phyloP scores from a whole-genome alignment of 768 basidiomycete species.

The Amanita polypyramis region DNA sequence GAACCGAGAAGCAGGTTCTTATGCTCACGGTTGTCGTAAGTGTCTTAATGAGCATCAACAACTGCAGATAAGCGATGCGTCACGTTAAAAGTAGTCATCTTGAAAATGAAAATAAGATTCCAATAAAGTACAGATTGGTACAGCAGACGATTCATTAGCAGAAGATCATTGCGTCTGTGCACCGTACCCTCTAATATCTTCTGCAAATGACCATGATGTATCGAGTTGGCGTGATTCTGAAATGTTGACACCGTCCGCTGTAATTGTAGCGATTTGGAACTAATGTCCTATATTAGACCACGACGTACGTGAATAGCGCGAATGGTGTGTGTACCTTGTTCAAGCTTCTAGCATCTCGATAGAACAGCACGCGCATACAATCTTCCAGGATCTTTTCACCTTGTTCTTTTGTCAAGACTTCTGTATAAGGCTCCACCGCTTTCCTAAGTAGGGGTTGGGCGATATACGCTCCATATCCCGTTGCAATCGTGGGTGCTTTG shows the following conservation, averaged over 20 bases:
- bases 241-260: conserved; percentile 62
- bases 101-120: too few species aligned
- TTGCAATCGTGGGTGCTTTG: conserved; percentile 84
- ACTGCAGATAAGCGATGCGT: too few species aligned
- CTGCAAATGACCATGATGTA: conserved; percentile 89
- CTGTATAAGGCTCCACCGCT: conserved; percentile 77
- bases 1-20: too few species aligned
- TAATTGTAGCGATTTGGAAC: conserved; percentile 95
- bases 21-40: too few species aligned
- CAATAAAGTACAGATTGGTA: conserved; percentile 6
- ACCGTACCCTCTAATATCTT: conserved; percentile 85
- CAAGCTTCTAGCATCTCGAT: conserved; percentile 90
- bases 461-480: conserved; percentile 89
- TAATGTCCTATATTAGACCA: conserved; percentile 27
- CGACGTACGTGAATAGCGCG: neutral
- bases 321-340: conserved; percentile 61
- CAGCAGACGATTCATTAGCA: neutral
- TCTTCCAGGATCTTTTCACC: conserved; percentile 72
- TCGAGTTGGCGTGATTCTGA: conserved; percentile 67
- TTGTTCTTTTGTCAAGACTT: conserved; percentile 65
- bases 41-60: too few species aligned
- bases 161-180: conserved; percentile 65
- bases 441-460: conserved; percentile 88
- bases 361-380: conserved; percentile 89
- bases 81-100: too few species aligned